A percentile compares a stretch with the other conserved stretches of the same genome.
Conservation (phyloP, 768 basidiomycete species). For the Boletus reticulatus region DNA sequence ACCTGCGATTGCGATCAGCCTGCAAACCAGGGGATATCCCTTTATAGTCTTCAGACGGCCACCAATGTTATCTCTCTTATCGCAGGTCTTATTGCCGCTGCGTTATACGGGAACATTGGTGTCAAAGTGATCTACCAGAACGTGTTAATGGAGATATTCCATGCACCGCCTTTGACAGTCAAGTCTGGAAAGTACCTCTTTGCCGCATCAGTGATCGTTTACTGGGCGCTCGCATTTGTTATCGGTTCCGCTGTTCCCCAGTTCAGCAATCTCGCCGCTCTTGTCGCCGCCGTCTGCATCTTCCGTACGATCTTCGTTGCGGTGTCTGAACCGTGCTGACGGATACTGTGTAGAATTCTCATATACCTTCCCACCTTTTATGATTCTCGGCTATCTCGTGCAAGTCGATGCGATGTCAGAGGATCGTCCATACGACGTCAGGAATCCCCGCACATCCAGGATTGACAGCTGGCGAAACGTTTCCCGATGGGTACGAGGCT, state of each 20-base stretch:
- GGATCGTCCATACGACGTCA: slow-evolving; percentile 26
- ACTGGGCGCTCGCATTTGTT: slow-evolving; percentile 43
- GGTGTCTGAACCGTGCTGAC: slow-evolving; percentile 38
- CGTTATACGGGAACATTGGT: slow-evolving; percentile 63
- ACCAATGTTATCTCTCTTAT: slow-evolving; percentile 46
- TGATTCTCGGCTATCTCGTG: slow-evolving; percentile 32
- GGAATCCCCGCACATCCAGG: slow-evolving; percentile 24
- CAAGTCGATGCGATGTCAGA: slow-evolving; percentile 25
- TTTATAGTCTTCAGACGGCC: slow-evolving; percentile 33
- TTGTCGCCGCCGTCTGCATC: slow-evolving; percentile 58
- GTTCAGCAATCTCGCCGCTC: slow-evolving; percentile 49
- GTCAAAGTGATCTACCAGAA: slow-evolving; percentile 58
- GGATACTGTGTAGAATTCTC: slow-evolving; percentile 30
- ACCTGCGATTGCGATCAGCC: slow-evolving; percentile 15
- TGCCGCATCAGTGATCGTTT: slow-evolving; percentile 21
- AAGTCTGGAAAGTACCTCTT: slow-evolving; percentile 30
- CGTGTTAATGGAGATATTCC: slow-evolving; percentile 49
- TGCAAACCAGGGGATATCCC: slow-evolving; percentile 33
- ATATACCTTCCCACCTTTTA: slow-evolving; percentile 40
- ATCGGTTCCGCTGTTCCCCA: slow-evolving; percentile 61
- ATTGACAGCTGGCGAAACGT: slow-evolving; percentile 28
- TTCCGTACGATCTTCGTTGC: slow-evolving; percentile 37
- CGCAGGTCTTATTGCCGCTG: slow-evolving; percentile 57
- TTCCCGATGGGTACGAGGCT: slow-evolving; percentile 31
- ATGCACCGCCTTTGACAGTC: slow-evolving; percentile 49